Percentiles rank a stretch among this genome's conserved stretches.
phyloP scores from a whole-genome alignment of 331 rosid genomes.

The Cydonia oblonga region DNA sequence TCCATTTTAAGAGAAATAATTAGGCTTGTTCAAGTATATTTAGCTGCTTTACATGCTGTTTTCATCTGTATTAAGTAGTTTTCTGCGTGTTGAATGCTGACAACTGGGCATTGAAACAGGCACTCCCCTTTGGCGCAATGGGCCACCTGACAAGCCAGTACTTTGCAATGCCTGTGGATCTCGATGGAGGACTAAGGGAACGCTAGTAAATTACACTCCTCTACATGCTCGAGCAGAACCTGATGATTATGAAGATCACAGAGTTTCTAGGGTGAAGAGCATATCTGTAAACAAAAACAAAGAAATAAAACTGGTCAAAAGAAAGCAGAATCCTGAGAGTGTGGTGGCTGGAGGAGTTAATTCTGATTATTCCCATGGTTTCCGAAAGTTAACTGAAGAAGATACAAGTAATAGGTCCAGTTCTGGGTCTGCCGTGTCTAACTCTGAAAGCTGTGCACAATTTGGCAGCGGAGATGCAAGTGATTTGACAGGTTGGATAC shows the following conservation, averaged over 20 bases:
- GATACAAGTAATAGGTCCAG: constrained; percentile 87
- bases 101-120: constrained; percentile 48
- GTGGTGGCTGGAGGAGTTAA: constrained; percentile 30
- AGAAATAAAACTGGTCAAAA: constrained; percentile 60
- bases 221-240: constrained; percentile 88
- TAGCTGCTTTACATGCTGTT: constrained; percentile 1
- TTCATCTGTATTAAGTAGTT: constrained; percentile 5
- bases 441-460: constrained; percentile 93
- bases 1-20: neutral
- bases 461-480: constrained; percentile 72
- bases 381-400: constrained; percentile 54
- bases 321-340: constrained; percentile 51
- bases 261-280: constrained; percentile 55
- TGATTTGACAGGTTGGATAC: constrained; percentile 85
- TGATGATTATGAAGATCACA: constrained; percentile 67
- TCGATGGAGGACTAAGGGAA: constrained; percentile 99
- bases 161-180: constrained; percentile 99
- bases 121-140: constrained; percentile 99
- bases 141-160: constrained; percentile 96
- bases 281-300: constrained; percentile 61
- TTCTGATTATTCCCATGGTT: constrained; percentile 55
- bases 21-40: constrained; percentile 1
- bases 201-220: constrained; percentile 95
- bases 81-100: constrained; percentile 18
- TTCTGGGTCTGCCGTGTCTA: constrained; percentile 93